Base-by-base conservation (phyloP, 495 filamentous ascomycete genomes). In the Pseudomonodictys pantanalensis region DNA sequence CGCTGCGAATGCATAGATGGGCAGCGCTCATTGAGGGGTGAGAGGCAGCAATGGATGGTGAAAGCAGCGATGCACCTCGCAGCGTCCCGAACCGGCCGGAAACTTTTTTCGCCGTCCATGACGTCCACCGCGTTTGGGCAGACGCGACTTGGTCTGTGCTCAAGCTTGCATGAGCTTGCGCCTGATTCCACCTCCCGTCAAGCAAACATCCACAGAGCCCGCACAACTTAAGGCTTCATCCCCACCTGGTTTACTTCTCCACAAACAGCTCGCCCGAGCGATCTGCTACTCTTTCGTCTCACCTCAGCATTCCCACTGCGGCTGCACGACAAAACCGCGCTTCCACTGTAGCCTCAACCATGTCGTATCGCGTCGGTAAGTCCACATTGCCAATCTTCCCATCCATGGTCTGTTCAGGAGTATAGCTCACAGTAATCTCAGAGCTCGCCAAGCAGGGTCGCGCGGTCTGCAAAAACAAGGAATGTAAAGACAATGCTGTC, bases 391-490 rank as follows among this genome's bases (percentile, higher is more conserved):
- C 11, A 17, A 25, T 11, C 26, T 26, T 17, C 15, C 26, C 4
- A 11, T 58, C 17, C 44, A n/a, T 52, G 3, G 3, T 51, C 20
- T 42, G 38, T 9, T n/a, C 38, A 41, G 15, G 38, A 3, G 15
- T 18, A 18, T 15, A 41, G 12, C 49, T 60, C 29, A 56, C 12
- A 58, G 28, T 18, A 42, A 22, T 45, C 57, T 22, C 64, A 92
- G 89, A 92, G 62, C 35, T 83, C 29, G 75, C 85, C n/a, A 53
- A 69, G 7, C 81, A 66, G 65, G 76, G 70, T 65, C 85, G 88
- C 35, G 87, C 89, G 54, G 81, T 76, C 56, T 93, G 89, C 73
- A 75, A 83, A 55, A 84, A 83, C 72, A 76, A 72, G 18, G 78
- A 81, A 58, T 92, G 89, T 77, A 88, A 88, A 68, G 74, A 83